These are phyloP conservation scores for Plasmodium gallinaceum DNA, from an alignment of 169 alveolate genomes.

Conservation along the genomic window DNA sequence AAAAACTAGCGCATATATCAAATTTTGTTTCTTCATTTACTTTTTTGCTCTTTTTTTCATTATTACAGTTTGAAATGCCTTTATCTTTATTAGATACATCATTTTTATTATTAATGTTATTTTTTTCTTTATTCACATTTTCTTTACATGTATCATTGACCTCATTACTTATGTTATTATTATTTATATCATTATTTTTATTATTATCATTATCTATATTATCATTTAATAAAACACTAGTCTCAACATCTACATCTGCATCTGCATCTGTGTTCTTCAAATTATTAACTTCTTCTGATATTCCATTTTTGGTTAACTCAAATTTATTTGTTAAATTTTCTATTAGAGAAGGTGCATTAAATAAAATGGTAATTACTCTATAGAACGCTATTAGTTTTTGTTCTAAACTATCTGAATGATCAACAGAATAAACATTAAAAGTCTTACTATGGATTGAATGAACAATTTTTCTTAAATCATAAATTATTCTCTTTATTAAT, in stretches of 20 bases:
- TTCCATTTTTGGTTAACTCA: neutral
- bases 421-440: conserved; percentile 41
- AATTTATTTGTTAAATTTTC: conserved; percentile 34
- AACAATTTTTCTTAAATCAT: conserved; percentile 57
- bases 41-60: conserved; percentile 8
- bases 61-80: neutral
- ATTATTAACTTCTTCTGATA: neutral
- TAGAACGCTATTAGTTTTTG: conserved; percentile 70
- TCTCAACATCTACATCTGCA: neutral
- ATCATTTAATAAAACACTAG: neutral
- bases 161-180: neutral
- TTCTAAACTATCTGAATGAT: conserved; percentile 72
- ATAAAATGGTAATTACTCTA: conserved; percentile 51
- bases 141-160: neutral
- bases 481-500: conserved; percentile 48
- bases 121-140: neutral
- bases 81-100: neutral
- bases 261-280: neutral
- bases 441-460: conserved; percentile 41
- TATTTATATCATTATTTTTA: neutral
- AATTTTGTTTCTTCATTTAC: conserved; percentile 59
- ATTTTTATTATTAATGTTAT: neutral
- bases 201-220: neutral
- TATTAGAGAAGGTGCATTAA: conserved; percentile 63
- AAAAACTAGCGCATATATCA: conserved; percentile 65